Evolutionary conservation across 352 stramenopile genomes (phyloP), one percentile per base, ranked within the genome.

Genomic region (Globisporangium megalacanthum): DNA sequence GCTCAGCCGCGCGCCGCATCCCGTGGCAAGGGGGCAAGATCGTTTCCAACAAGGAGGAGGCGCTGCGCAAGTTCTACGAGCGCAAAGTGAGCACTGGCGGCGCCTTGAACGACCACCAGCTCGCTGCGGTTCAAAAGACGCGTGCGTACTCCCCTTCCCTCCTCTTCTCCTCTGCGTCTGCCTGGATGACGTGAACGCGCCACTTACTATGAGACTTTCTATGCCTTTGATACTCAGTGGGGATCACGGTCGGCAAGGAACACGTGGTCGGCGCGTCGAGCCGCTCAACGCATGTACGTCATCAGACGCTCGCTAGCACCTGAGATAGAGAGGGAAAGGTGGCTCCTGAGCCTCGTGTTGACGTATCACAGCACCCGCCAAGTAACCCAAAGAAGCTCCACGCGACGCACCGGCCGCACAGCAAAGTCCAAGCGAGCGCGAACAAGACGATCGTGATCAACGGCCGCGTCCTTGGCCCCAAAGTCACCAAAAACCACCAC

Each of bases 11-110:
- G 11, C 55, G 56, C 48, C 79, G 82, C 47, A 87, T 93, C 42
- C 61, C 85, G 20, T 94, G 85, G 85, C 76, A 76, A 5, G 85
- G 85, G 39, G 85, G 85, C 42, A 92, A 87, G 55, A 87, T 94
- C 47, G 74, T 74, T 17, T 91, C 77, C 48, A 94, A 94, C 62
- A 94, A 94, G 66, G 77, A 83, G 54, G 82, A 93, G 62, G 85
- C 85, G 35, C 68, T 94, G 73, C 80, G 74, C 58, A 94, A 94
- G 62, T 94, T 94, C 54, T 79, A 88, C 56, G 72, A 88, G 68
- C 77, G 85, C 59, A 94, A 94, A 62, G 56, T 86, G 29, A 68
- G 57, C 20, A 59, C 66, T 7, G 72, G 73, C 45, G 70, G 73
- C 56, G 58, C 75, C 39, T 65, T 83, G 47, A 73, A 75, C 58